These are phyloP conservation scores for Leishmania major DNA, from an alignment of 208 protist species.

Conservation along the genomic window DNA sequence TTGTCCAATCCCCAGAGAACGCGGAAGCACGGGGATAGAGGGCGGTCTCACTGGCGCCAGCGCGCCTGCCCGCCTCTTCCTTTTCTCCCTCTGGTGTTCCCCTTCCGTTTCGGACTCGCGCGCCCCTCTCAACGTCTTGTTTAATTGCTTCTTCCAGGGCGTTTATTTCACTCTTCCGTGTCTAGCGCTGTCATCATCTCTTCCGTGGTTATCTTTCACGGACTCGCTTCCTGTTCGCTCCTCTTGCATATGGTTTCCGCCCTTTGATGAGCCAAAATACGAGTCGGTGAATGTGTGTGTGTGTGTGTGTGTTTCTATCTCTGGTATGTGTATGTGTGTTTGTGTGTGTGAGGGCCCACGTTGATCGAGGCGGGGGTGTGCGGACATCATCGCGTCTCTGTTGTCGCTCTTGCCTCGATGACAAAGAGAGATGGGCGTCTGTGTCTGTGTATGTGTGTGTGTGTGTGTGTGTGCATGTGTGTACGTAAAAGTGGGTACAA, in stretches of 20 bases:
- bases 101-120: not conserved
- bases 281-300: not conserved
- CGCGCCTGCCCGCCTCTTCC: not conserved
- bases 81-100: not conserved
- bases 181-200: too few species aligned
- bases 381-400: not conserved
- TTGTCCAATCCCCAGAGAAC: not conserved
- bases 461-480: not conserved
- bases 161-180: not conserved
- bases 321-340: not conserved
- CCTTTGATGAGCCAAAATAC: not conserved
- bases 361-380: not conserved
- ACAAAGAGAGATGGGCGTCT: not conserved
- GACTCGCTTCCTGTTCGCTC: not conserved
- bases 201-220: not conserved
- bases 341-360: not conserved
- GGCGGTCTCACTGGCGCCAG: not conserved
- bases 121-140: not conserved
- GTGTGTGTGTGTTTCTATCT: not conserved
- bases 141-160: not conserved
- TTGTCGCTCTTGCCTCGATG: not conserved
- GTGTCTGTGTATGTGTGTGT: not conserved
- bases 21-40: not conserved
- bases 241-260: not conserved
- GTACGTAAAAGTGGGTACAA: not conserved